Percentiles rank a stretch among this genome's conserved stretches.
phyloP scores from a whole-genome alignment of 208 protist genomes.

The Leishmania turanica region DNA sequence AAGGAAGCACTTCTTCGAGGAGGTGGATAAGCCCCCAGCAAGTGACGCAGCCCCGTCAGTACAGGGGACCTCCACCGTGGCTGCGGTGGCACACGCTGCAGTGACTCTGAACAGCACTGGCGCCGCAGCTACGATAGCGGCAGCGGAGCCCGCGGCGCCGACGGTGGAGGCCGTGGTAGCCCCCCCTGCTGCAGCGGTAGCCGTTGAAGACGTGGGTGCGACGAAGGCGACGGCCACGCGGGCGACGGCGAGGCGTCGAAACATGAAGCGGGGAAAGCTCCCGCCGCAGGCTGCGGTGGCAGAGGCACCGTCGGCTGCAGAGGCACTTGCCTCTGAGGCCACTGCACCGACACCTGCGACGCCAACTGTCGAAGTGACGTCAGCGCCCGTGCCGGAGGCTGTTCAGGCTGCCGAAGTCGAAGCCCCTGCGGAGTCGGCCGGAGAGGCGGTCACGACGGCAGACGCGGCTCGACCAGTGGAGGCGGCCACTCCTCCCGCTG shows the following conservation, averaged over 20 bases:
- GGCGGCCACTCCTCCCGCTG: neutral
- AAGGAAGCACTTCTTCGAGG: neutral
- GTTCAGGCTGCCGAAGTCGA: neutral
- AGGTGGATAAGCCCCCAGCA: neutral
- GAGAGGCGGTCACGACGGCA: neutral
- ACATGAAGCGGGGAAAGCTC: slow-evolving; percentile 1
- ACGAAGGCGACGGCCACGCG: neutral
- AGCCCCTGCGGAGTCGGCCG: neutral
- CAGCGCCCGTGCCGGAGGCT: neutral
- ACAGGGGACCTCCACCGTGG: too few species aligned
- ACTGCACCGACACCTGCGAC: neutral
- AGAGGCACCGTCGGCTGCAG: neutral
- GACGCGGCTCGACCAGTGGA: neutral
- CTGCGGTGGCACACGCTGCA: neutral
- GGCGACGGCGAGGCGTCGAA: neutral
- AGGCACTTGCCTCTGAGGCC: neutral
- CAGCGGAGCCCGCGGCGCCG: neutral
- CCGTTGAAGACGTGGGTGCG: neutral
- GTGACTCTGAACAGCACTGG: neutral
- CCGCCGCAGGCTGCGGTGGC: neutral
- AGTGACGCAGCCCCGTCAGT: neutral
- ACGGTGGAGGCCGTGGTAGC: neutral
- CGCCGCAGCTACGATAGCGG: neutral
- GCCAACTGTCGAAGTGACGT: neutral
- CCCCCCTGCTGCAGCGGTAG: neutral